Evolutionary conservation across 2,329 filamentous ascomycete genomes (phyloP).

Genomic region (Aureobasidium sp.): DNA sequence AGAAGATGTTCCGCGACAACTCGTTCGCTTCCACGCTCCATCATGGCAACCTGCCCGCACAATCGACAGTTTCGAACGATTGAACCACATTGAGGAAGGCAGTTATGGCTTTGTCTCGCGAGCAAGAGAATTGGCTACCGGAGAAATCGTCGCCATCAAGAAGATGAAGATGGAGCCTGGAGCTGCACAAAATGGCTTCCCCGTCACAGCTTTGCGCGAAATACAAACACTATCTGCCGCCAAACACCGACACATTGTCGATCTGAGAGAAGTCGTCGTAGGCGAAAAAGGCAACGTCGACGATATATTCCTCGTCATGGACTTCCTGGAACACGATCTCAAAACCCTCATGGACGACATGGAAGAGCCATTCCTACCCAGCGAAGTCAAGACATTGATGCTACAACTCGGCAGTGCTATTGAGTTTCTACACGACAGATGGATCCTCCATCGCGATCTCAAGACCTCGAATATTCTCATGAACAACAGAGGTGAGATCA

Average conservation of each 20-base stretch:
- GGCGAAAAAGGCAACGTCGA: constrained; percentile 37
- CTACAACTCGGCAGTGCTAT: constrained; percentile 84
- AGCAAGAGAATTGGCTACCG: constrained; percentile 77
- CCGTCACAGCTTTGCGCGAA: constrained; percentile 92
- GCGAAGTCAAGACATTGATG: constrained; percentile 92
- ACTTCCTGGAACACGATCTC: constrained; percentile 97
- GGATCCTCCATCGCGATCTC: constrained; percentile 90
- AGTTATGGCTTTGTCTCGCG: constrained; percentile 96
- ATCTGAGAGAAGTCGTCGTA: constrained; percentile 80
- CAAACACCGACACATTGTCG: constrained; percentile 84
- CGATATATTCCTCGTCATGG: constrained; percentile 92
- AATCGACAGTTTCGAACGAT: constrained; percentile 88
- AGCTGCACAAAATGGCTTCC: constrained; percentile 64
- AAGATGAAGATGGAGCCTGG: constrained; percentile 90
- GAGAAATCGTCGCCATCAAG: constrained; percentile 90
- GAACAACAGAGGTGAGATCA: constrained; percentile 94
- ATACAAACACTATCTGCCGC: constrained; percentile 91
- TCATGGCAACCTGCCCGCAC: constrained; percentile 78
- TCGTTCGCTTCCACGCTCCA: constrained; percentile 76
- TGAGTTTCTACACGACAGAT: constrained; percentile 86
- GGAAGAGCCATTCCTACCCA: constrained; percentile 92
- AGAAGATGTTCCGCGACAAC: constrained; percentile 47
- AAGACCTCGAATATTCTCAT: constrained; percentile 96
- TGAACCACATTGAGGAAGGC: constrained; percentile 98
- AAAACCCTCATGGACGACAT: constrained; percentile 95